Percentiles rank a stretch among this genome's conserved stretches.
phyloP scores from a whole-genome alignment of 306 rosid genomes.

The Lathyrus aphaca region DNA sequence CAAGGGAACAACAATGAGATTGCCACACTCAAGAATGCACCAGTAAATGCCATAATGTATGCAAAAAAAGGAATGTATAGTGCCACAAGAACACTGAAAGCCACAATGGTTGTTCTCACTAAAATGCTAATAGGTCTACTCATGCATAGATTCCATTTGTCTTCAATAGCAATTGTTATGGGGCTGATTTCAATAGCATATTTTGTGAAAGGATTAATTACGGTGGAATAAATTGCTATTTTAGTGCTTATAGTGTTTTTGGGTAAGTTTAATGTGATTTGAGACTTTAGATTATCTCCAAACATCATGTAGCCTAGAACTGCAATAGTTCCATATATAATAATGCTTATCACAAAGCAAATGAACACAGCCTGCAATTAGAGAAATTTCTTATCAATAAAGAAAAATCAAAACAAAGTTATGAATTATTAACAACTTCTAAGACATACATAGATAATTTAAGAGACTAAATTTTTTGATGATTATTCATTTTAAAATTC shows the following conservation, averaged over 20 bases:
- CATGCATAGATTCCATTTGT: constrained; percentile 26
- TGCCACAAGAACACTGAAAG: constrained; percentile 58
- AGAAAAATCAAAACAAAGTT: background rate
- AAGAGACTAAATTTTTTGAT: too few relatives aligned
- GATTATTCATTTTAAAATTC: too few relatives aligned
- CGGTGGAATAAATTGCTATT: constrained; percentile 63
- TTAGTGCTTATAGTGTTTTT: constrained; percentile 44
- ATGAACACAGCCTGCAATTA: constrained; percentile 59
- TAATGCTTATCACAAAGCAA: constrained; percentile 56
- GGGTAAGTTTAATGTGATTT: constrained; percentile 75
- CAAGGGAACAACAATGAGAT: constrained; percentile 66
- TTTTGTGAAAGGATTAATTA: constrained; percentile 68
- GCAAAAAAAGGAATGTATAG: constrained; percentile 61
- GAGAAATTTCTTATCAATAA: background rate
- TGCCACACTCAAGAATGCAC: constrained; percentile 55
- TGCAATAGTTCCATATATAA: constrained; percentile 61
- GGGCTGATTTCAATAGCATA: constrained; percentile 64
- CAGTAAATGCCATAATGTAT: constrained; percentile 69
- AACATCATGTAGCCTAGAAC: constrained; percentile 69
- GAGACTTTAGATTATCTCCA: constrained; percentile 54
- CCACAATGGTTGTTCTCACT: constrained; percentile 54
- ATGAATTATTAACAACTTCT: too few relatives aligned
- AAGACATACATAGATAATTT: too few relatives aligned
- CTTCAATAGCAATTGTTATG: constrained; percentile 63
- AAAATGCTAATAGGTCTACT: constrained; percentile 35